These are phyloP conservation scores for Argentina anserina DNA, from an alignment of 306 rosid species.

Conservation along the genomic window DNA sequence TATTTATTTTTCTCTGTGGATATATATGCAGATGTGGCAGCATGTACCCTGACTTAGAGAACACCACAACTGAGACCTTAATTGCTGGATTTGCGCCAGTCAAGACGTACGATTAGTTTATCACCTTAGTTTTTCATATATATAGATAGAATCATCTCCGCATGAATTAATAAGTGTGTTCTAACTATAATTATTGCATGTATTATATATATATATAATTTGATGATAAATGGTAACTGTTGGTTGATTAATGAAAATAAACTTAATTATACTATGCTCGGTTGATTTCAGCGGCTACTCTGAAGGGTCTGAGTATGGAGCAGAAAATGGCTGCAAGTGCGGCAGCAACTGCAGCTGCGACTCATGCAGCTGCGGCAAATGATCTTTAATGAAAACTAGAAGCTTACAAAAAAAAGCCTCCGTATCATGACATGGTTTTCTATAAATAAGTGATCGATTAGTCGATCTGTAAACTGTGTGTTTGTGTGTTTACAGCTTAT, in stretches of 20 bases:
- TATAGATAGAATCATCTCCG: not conserved
- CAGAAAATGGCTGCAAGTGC: slow-evolving; percentile 20
- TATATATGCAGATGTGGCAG: slow-evolving; percentile 16
- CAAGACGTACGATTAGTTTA: slow-evolving; percentile 14
- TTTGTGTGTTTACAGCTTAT: not conserved
- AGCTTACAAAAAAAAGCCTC: not conserved
- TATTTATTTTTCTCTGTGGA: not conserved
- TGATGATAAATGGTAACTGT: too few species aligned
- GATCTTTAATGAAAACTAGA: not conserved
- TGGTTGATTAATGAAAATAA: not conserved
- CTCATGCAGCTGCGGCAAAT: slow-evolving; percentile 18
- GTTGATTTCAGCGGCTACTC: not conserved
- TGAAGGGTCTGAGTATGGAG: slow-evolving; percentile 24
- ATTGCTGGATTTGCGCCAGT: slow-evolving; percentile 28
- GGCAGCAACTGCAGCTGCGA: slow-evolving; percentile 28
- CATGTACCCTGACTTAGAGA: slow-evolving; percentile 20
- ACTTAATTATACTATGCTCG: not conserved
- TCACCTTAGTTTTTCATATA: not conserved
- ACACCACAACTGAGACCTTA: slow-evolving; percentile 16
- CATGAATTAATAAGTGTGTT: not conserved
- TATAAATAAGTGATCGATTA: too few species aligned
- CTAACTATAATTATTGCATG: not conserved
- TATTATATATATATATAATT: not conserved
- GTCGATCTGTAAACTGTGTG: not conserved
- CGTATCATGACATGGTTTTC: not conserved